Evolutionary conservation across 192 early-diverging fungal species (phyloP).

Genomic region (Geosiphon pyriformis): DNA sequence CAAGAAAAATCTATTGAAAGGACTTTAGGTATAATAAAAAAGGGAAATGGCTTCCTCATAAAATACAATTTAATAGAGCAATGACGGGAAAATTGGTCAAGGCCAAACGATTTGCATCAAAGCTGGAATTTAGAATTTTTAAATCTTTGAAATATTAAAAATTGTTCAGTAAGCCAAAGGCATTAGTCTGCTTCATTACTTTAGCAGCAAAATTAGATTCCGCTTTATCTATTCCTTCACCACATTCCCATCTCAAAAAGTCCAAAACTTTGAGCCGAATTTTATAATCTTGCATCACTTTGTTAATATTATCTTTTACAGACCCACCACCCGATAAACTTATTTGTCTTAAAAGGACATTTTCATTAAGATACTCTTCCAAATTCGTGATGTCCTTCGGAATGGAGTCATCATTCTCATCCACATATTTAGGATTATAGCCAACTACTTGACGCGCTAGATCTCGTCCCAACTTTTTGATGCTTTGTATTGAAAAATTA

Average conservation of each 20-base stretch:
- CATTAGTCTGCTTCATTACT: conserved; percentile 50
- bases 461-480: conserved; percentile 60
- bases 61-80: too few species aligned
- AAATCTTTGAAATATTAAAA: too few species aligned
- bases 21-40: too few species aligned
- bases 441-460: conserved; percentile 87
- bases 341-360: conserved; percentile 63
- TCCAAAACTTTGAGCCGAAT: conserved; percentile 56
- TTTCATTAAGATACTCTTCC: conserved; percentile 41
- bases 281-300: conserved; percentile 39
- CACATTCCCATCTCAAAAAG: conserved; percentile 75
- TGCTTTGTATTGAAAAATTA: conserved; percentile 20
- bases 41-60: too few species aligned
- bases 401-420: conserved; percentile 39
- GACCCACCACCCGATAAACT: conserved; percentile 76
- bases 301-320: conserved; percentile 57
- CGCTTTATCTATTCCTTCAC: conserved; percentile 80
- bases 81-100: too few species aligned
- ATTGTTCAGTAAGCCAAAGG: too few species aligned
- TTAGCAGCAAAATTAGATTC: conserved; percentile 77
- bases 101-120: too few species aligned
- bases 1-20: too few species aligned
- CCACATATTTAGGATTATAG: conserved; percentile 57
- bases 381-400: conserved; percentile 39
- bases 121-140: too few species aligned